Conservation (phyloP, 2,329 filamentous ascomycete genomes). For the Arthrobotrys sinensis region DNA sequence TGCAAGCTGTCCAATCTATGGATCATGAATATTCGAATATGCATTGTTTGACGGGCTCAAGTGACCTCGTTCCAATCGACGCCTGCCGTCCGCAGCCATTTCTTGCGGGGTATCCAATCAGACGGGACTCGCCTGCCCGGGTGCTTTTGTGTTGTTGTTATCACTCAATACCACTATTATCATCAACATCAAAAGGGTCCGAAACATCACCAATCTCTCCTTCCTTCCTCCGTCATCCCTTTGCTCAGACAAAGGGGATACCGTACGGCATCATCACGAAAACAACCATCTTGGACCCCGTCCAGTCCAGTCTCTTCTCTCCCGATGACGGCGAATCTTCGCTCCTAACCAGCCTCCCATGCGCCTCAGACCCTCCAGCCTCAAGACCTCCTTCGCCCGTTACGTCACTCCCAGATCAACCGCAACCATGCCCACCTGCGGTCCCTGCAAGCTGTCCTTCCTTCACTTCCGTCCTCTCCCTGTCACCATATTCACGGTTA, state of each 20-base stretch:
- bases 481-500: constrained; percentile 83
- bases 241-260: background rate
- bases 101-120: constrained; percentile 53
- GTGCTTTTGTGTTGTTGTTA: constrained; percentile 31
- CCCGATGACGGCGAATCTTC: constrained; percentile 34
- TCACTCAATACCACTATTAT: background rate
- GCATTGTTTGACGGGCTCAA: constrained; percentile 46
- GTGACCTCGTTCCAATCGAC: constrained; percentile 43
- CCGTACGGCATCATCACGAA: background rate
- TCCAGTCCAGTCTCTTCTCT: background rate
- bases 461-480: constrained; percentile 79
- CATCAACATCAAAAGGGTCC: background rate
- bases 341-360: constrained; percentile 38
- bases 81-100: constrained; percentile 41
- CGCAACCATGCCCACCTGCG: constrained; percentile 47
- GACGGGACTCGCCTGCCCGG: background rate
- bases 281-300: background rate
- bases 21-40: background rate
- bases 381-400: constrained; percentile 59
- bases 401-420: constrained; percentile 42
- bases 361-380: constrained; percentile 56
- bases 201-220: background rate
- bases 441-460: constrained; percentile 55
- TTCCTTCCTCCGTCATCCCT: background rate
- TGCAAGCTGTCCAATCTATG: no score